A percentile compares a stretch with the other conserved stretches of the same genome.
Evolutionary conservation across 1,139 yeast species (phyloP).

Genomic region (Debaryomyces fabryi): DNA sequence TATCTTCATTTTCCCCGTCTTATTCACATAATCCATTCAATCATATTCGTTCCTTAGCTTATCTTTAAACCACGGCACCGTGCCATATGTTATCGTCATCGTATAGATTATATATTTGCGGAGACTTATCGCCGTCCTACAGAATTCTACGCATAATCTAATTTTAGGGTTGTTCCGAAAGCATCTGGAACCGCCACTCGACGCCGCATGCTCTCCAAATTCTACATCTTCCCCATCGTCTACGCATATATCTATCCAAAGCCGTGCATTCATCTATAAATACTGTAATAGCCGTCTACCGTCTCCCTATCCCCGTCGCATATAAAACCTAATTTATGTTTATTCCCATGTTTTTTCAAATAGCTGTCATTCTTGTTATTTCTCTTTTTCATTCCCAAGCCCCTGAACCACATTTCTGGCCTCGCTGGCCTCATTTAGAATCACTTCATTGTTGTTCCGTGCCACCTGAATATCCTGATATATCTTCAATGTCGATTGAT

Average conservation of each 20-base stretch:
- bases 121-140: not conserved
- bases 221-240: not conserved
- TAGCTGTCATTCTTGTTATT: not conserved
- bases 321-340: not conserved
- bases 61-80: not conserved
- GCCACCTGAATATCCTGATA: slow-evolving; percentile 28
- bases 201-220: not conserved
- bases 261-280: not conserved
- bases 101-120: not conserved
- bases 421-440: slow-evolving; percentile 4
- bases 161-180: not conserved
- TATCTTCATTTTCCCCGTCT: too few relatives aligned
- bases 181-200: not conserved
- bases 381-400: not conserved
- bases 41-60: not conserved
- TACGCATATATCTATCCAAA: not conserved
- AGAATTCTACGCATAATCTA: not conserved
- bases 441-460: slow-evolving; percentile 7
- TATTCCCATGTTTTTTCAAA: not conserved
- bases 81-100: not conserved
- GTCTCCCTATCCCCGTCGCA: not conserved
- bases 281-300: not conserved
- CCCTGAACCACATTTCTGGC: slow-evolving; percentile 2
- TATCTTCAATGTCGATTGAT: slow-evolving; percentile 30
- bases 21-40: not conserved